Evolutionary conservation across 2,329 filamentous ascomycete genomes (phyloP).

Genomic region (Zymoseptoria passerinii): DNA sequence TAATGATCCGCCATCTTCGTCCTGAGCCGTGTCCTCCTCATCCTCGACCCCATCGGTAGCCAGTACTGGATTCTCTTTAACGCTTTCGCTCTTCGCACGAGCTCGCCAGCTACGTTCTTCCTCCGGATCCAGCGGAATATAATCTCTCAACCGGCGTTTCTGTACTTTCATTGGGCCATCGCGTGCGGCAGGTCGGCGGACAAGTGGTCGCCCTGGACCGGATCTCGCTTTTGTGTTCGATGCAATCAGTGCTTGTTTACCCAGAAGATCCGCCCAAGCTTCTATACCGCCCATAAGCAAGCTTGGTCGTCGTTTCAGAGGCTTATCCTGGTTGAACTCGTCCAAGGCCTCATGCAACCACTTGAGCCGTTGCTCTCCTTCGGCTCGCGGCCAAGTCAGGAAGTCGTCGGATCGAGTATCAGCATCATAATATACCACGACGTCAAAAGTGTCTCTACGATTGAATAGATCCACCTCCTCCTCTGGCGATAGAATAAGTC

Average conservation of each 20-base stretch:
- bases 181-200: conserved; percentile 44
- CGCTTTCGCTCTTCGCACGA: conserved; percentile 59
- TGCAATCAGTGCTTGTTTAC: conserved; percentile 53
- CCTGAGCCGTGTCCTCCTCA: conserved; percentile 28
- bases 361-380: conserved; percentile 48
- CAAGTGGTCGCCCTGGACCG: conserved; percentile 42
- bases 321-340: conserved; percentile 74
- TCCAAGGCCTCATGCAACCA: conserved; percentile 71
- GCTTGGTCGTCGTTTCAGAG: conserved; percentile 63
- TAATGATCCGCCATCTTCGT: conserved; percentile 9
- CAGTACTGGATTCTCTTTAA: conserved; percentile 27
- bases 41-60: conserved; percentile 35
- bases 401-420: conserved; percentile 52
- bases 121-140: conserved; percentile 66
- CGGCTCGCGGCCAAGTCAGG: conserved; percentile 38
- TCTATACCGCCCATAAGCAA: conserved; percentile 75
- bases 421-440: conserved; percentile 88
- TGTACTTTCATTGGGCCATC: conserved; percentile 43
- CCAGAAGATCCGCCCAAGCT: conserved; percentile 79
- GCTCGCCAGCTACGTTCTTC: conserved; percentile 78
- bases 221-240: conserved; percentile 48
- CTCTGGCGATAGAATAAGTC: conserved; percentile 62
- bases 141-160: conserved; percentile 50
- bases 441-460: conserved; percentile 64
- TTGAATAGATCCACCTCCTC: conserved; percentile 69